Evolutionary conservation across 805 yeast species (phyloP).

Genomic region (Metschnikowia drakensbergensis): DNA sequence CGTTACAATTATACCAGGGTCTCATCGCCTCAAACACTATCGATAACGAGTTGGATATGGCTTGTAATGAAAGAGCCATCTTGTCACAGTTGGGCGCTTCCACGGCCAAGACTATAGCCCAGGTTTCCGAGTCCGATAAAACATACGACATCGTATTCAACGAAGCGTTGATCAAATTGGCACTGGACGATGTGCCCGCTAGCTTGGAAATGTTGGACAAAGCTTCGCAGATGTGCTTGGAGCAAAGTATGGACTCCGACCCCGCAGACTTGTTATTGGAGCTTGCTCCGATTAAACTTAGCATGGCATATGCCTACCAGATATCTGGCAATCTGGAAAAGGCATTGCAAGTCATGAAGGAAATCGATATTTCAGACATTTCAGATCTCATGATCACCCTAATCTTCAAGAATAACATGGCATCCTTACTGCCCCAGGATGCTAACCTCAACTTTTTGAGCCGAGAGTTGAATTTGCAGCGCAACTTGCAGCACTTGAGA

Average conservation of each 20-base stretch:
- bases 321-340: constrained; percentile 6
- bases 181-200: constrained; percentile 33
- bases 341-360: constrained; percentile 12
- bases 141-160: constrained; percentile 62
- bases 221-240: constrained; percentile 43
- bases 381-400: constrained; percentile 40
- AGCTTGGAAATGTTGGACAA: constrained; percentile 44
- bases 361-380: constrained; percentile 22
- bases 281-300: constrained; percentile 56
- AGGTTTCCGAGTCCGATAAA: constrained; percentile 16
- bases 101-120: constrained; percentile 3
- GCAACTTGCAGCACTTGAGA: constrained; percentile 21
- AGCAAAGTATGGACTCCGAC: constrained; percentile 29
- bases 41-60: constrained; percentile 49
- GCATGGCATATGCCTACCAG: constrained; percentile 54
- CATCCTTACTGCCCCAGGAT: constrained; percentile 22
- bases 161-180: constrained; percentile 48
- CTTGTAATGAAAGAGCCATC: constrained; percentile 67
- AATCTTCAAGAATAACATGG: constrained; percentile 43
- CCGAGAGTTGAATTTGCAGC: constrained; percentile 31
- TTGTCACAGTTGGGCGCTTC: constrained; percentile 44
- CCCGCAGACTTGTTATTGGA: constrained; percentile 48
- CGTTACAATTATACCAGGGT: constrained; percentile 45
- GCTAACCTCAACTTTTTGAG: constrained; percentile 23
- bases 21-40: constrained; percentile 32